Evolutionary conservation across 176 grass and related monocot species (phyloP), one percentile per base, ranked within the genome.

Genomic region (Chrysopogon serrulatus): DNA sequence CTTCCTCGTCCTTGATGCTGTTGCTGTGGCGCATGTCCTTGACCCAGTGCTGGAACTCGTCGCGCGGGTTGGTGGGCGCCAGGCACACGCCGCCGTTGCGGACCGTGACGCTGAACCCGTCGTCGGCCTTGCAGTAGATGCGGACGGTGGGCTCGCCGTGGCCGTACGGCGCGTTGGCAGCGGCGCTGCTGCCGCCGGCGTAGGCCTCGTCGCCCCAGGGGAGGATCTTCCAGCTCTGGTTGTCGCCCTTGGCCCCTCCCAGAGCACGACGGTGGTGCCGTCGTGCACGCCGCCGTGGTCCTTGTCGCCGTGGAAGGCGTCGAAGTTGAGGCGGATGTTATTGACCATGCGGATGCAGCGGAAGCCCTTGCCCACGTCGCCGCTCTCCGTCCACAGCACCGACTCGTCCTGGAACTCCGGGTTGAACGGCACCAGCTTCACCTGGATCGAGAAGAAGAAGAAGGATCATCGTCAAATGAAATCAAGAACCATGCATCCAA

Each of bases 151-250:
- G 89, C 79, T 91, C 88, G 21, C 56, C 27, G 36, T 53, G 68
- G 30, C 86, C 91, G 73, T 88, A 82, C 3, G 82, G 32, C 1
- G 77, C 60, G 75, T 82, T 80, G 56, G 16, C 59, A 65, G 71
- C 62, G 76, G 54, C 49, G 85, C 85, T 19, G 76, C 71, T 44
- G 26, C 53, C 84, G 30, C 17, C 70, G 73, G 76, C 64, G 80
- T 70, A 61, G 27, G 82, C 85, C 44, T 88, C 90, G 16, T 95
- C 90, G 40, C 93, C 90, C 76, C 89, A 92, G 1, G 94, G 89
- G 0, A 94, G 75, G 79, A 97, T 97, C 94, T 97, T 97, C 94
- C 94, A 97, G 68, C 91, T 82, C 85, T 97, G 94, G 89, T 92
- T 97, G 82, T 94, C 91, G 27, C 91, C 89, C 90, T 97, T 89